Conservation (phyloP, 2,329 filamentous ascomycete genomes). For the Penicillium sclerotiorum region DNA sequence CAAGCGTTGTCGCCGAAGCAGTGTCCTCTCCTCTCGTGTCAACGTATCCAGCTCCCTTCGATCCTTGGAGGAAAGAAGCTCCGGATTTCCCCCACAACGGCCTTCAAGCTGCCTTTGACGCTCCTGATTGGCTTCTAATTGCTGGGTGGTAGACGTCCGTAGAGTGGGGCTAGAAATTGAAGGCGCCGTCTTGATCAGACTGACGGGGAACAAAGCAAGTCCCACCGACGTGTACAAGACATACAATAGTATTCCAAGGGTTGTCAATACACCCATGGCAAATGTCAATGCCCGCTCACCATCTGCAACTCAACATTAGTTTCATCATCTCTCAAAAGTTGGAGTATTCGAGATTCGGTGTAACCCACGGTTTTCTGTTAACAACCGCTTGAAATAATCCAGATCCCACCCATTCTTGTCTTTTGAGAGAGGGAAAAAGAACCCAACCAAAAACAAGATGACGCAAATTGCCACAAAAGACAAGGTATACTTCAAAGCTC, state of each 20-base stretch:
- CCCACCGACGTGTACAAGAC: slow-evolving; percentile 86
- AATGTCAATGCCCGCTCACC: slow-evolving; percentile 93
- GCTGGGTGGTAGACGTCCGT: slow-evolving; percentile 73
- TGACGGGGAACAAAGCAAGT: slow-evolving; percentile 83
- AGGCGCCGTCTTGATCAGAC: slow-evolving; percentile 89
- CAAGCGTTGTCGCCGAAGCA: slow-evolving; percentile 84
- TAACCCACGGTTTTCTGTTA: slow-evolving; percentile 74
- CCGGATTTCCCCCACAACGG: slow-evolving; percentile 74
- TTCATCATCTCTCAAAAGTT: background rate
- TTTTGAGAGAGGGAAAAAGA: slow-evolving; percentile 84
- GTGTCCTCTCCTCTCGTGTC: slow-evolving; percentile 85
- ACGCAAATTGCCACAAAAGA: slow-evolving; percentile 75
- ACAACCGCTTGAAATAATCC: slow-evolving; percentile 85
- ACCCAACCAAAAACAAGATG: slow-evolving; percentile 84
- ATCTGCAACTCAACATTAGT: slow-evolving; percentile 49
- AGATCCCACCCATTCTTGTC: slow-evolving; percentile 69
- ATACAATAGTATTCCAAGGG: slow-evolving; percentile 82
- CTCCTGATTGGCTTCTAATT: slow-evolving; percentile 85
- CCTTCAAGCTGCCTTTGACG: slow-evolving; percentile 88
- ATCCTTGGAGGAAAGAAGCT: slow-evolving; percentile 79
- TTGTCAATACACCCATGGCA: slow-evolving; percentile 82
- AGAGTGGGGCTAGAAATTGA: slow-evolving; percentile 80
- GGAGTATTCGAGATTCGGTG: background rate
- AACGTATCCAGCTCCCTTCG: slow-evolving; percentile 85
- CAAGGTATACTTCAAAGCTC: slow-evolving; percentile 88